Base-by-base conservation (phyloP, 1,284 basidiomycete species). In the Trichosporon sp. region DNA sequence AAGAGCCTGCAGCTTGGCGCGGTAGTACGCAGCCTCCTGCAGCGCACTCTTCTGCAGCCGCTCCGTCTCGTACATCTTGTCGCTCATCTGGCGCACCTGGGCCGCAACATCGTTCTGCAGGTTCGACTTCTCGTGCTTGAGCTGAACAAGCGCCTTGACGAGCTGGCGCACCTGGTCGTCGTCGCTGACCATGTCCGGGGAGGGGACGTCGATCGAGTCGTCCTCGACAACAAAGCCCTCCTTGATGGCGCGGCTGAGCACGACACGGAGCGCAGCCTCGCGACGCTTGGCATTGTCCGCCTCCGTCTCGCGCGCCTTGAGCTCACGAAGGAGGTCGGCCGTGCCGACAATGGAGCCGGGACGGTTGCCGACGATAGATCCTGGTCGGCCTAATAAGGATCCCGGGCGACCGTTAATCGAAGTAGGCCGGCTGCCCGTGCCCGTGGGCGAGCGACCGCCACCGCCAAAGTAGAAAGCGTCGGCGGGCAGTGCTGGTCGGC, bases 1-100 rank as follows among this genome's bases (percentile, higher is more conserved):
- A 64, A 92, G 82, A 0, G 95, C 93, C 4, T 88, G 85, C 11
- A 96, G 82, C 81, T 98, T 98, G 57, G 95, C 92, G 56, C 95
- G 92, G 78, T 94, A 97, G 81, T 91, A 99, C 1, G 95, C 92
- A 1, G 95, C 91, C 79, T 99, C 96, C 78, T 99, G 92, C 6
- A 92, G 80, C 1, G 96, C 95, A 58, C 87, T 88, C 4, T 85
- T 81, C 68, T 90, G 89, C 62, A 88, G 82, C 37, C 89, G 86
- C 69, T 97, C 92, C 1, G 90, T 88, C 67, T 94, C 91, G 14
- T 86, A 83, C 6, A 95, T 80, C 57, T 88, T 88, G 49, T 91
- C 89, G 6, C 92, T 92, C 6, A 89, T 87, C 44, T 85, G 82
- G 59, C 85, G 87, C 29, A 69, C 68, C 66, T 66, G 64, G 16